Evolutionary conservation across 352 stramenopile genomes (phyloP).

Genomic region (Pythium dissotocum): DNA sequence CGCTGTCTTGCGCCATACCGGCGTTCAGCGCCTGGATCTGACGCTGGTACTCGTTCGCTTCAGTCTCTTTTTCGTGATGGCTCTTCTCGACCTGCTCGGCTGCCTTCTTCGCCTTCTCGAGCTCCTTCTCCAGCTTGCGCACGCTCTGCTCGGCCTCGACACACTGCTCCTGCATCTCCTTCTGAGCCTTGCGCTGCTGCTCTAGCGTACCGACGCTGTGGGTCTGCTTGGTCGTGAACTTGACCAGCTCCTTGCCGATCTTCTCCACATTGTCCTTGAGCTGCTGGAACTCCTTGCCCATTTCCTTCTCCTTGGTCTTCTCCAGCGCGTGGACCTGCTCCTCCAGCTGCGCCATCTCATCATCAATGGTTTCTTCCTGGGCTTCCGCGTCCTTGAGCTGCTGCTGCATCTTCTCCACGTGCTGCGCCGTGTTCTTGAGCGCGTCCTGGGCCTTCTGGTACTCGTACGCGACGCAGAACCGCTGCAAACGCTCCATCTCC

Average conservation of each 20-base stretch:
- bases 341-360: slow-evolving; percentile 86
- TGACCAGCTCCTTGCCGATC: slow-evolving; percentile 82
- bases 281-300: slow-evolving; percentile 82
- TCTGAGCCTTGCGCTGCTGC: slow-evolving; percentile 60
- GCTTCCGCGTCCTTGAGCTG: slow-evolving; percentile 74
- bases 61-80: slow-evolving; percentile 54
- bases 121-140: slow-evolving; percentile 80
- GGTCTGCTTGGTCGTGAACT: slow-evolving; percentile 80
- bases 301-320: slow-evolving; percentile 75
- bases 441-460: slow-evolving; percentile 91
- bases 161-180: slow-evolving; percentile 65
- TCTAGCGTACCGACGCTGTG: slow-evolving; percentile 75
- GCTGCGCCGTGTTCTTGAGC: slow-evolving; percentile 81
- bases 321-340: slow-evolving; percentile 52
- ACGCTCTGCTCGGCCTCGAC: slow-evolving; percentile 80
- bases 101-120: slow-evolving; percentile 70
- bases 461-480: slow-evolving; percentile 97
- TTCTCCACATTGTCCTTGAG: slow-evolving; percentile 81
- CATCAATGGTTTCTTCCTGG: slow-evolving; percentile 54
- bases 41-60: slow-evolving; percentile 72
- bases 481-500: slow-evolving; percentile 96
- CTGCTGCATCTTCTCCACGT: slow-evolving; percentile 90
- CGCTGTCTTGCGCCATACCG: slow-evolving; percentile 75
- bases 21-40: slow-evolving; percentile 89
- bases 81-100: slow-evolving; percentile 52